Evolutionary conservation across 2,329 filamentous ascomycete genomes (phyloP).

Genomic region (Colletotrichum lindemuthianum): DNA sequence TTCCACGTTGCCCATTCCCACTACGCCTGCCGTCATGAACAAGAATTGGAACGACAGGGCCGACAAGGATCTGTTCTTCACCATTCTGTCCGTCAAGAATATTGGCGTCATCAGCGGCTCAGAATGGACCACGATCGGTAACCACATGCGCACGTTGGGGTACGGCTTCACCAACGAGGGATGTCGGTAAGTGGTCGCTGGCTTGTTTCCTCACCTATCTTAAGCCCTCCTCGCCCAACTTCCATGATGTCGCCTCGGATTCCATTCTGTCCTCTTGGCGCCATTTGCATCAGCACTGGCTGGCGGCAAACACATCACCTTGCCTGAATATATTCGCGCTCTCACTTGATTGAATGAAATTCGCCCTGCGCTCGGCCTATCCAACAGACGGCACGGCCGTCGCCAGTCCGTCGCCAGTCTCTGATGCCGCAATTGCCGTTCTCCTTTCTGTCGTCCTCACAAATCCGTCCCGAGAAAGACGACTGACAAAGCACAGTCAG

Average conservation of each 20-base stretch:
- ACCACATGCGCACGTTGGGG: constrained; percentile 67
- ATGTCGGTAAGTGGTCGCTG: constrained; percentile 62
- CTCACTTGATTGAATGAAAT: too few species aligned
- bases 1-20: constrained; percentile 29
- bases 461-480: not conserved
- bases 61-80: constrained; percentile 72
- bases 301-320: too few species aligned
- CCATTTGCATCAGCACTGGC: too few species aligned
- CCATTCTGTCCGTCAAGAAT: constrained; percentile 70
- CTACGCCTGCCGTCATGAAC: constrained; percentile 54
- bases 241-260: not conserved
- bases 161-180: constrained; percentile 74
- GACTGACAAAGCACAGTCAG: constrained; percentile 56
- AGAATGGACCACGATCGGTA: constrained; percentile 71
- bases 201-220: constrained; percentile 11
- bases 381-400: too few species aligned
- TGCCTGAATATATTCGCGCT: too few species aligned
- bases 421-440: not conserved
- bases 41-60: constrained; percentile 71
- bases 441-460: not conserved
- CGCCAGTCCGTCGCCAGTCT: too few species aligned
- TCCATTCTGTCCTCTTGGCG: too few species aligned
- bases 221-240: not conserved
- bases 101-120: constrained; percentile 70
- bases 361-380: too few species aligned